Base-by-base conservation (phyloP, 345 rosid genomes). In the Boechera stricta region DNA sequence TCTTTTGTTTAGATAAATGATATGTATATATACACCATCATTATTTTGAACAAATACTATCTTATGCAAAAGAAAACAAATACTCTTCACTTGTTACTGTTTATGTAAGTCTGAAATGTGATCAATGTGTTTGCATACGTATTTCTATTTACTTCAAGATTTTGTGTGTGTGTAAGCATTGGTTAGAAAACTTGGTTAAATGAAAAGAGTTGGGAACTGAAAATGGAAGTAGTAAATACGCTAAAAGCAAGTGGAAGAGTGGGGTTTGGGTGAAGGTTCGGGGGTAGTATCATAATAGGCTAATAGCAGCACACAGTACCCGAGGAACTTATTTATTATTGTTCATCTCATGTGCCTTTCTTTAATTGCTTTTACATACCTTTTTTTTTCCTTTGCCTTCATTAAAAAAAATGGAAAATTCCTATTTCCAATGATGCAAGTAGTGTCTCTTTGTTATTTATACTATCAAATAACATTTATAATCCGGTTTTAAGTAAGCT, bases 191-290 rank as follows among this genome's bases (percentile, higher is more conserved):
- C 15, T 28, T 13, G 6, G 18, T 6, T 15, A 29, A 13, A 12
- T 55, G 36, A 6, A 5, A 61, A 13, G 4, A 42, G 45, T 29
- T 0, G 15, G 26, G 1, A 21, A 13, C 0, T 24, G 10, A 32
- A 26, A 3, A 36, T 62, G 53, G 52, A 62, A 51, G 57, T 44
- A 59, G 78, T 65, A 41, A 74, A 65, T 44, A 41, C 0, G 24
- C 5, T 32, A 6, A 51, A 16, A 21, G 38, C 65, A 77, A 62
- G 75, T 51, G 39, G 70, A 16, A 21, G 24, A 26, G 47, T 44
- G 60, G 60, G 65, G 48, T 38, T 16, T 58, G 72, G 72, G 39
- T 4, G 72, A 56, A 66, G 74, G 74, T 57, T 57, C 24, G 9
- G 24, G 18, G 58, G 9, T 28, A 56, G 67, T 36, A 39, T 1